phyloP scores from a whole-genome alignment of 495 filamentous ascomycete genomes.

The Penicillium bialowiezense region DNA sequence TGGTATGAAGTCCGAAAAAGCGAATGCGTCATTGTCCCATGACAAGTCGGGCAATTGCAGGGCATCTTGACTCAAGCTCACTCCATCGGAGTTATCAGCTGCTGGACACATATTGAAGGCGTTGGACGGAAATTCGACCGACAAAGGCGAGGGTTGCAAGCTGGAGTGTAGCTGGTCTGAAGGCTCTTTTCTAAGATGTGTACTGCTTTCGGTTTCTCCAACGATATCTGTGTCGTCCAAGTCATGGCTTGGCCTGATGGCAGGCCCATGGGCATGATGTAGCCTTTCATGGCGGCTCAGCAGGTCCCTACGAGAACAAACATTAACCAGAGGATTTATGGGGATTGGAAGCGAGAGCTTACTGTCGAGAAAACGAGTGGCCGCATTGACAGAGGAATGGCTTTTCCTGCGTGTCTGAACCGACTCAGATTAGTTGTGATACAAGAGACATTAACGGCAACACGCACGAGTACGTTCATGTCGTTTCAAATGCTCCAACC shows the following conservation, averaged over 20 bases:
- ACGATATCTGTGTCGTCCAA: not conserved
- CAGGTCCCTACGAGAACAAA: slow-evolving; percentile 4
- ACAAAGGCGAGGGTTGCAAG: not conserved
- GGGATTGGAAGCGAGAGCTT: not conserved
- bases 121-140: not conserved
- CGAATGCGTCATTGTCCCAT: not conserved
- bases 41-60: not conserved
- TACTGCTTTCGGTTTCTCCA: not conserved
- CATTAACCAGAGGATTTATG: not conserved
- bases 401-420: slow-evolving; percentile 10
- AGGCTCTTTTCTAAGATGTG: too few relatives aligned
- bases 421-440: not conserved
- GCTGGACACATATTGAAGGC: not conserved
- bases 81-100: not conserved
- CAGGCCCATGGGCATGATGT: not conserved
- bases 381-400: slow-evolving; percentile 9
- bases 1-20: not conserved
- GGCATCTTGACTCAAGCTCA: not conserved
- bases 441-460: not conserved
- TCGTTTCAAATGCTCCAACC: slow-evolving; percentile 5
- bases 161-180: too few relatives aligned
- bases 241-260: not conserved
- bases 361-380: slow-evolving; percentile 4
- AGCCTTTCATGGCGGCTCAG: slow-evolving; percentile 6
- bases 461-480: slow-evolving; percentile 11